Evolutionary conservation across 2,329 filamentous ascomycete species (phyloP).

Genomic region (Cladobotryum protrusum): DNA sequence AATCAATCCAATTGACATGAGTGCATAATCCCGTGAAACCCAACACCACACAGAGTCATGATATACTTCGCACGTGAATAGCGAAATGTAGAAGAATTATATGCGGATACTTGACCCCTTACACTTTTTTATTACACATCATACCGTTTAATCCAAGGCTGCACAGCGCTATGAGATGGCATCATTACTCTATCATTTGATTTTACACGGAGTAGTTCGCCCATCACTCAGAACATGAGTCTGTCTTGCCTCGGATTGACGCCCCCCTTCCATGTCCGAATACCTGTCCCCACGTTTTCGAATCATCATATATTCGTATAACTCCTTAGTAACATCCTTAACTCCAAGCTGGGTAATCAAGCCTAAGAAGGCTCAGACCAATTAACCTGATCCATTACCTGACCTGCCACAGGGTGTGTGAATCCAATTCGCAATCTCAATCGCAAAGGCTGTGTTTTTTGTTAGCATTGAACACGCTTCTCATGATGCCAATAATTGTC

Average conservation of each 20-base stretch:
- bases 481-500: neutral
- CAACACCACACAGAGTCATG: no score
- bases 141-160: no score
- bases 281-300: neutral
- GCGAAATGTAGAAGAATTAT: no score
- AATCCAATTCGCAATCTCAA: slow-evolving; percentile 83
- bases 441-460: slow-evolving; percentile 62
- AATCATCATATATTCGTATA: slow-evolving; percentile 1
- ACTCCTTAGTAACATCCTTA: slow-evolving; percentile 1
- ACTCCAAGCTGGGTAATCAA: neutral
- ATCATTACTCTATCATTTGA: no score
- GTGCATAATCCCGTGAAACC: neutral
- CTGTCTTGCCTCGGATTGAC: no score
- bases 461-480: slow-evolving; percentile 13
- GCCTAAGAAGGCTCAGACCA: slow-evolving; percentile 71
- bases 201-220: no score
- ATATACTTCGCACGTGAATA: no score
- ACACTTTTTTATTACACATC: no score
- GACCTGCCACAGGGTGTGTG: slow-evolving; percentile 59
- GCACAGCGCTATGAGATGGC: no score
- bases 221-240: no score
- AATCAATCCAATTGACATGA: neutral
- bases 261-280: no score
- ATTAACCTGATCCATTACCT: slow-evolving; percentile 87
- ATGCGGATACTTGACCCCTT: no score